Evolutionary conservation across 805 yeast genomes (phyloP), one percentile per base, ranked within the genome.

Genomic region (Blastobotrys chiropterorum): DNA sequence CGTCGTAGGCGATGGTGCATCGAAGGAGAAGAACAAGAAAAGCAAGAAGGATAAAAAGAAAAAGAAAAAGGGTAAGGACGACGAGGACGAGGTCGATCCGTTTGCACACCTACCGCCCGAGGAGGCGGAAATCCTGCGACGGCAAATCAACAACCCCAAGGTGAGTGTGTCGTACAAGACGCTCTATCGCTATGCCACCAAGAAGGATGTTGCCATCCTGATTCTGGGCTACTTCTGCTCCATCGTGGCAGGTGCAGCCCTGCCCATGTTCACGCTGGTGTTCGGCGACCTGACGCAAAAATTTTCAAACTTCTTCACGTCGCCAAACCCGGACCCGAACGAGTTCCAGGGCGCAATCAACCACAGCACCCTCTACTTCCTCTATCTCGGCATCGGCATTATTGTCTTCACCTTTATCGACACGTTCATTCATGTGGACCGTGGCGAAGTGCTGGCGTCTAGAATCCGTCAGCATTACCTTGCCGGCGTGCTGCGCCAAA

Each of bases 381-480:
- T 72, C 20, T 72, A 71, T 55, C 62, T 72, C 20, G 76, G 72
- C 14, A 57, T 72, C 14, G 77, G 69, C 5, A 57, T 66, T 7
- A 54, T 66, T 8, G 69, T 55, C 3, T 59, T 64, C n/a, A 54
- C 69, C 5, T 61, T 58, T 40, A 41, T 70, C 20, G 69, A 67
- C 54, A 67, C 75, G 0, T 63, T 51, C 51, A 56, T 72, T 19
- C 68, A 68, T 21, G 70, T 69, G 1, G 67, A 67, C 41, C 62
- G 68, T 6, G 77, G 77, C 21, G 77, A 73, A 57, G 62, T 69
- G 13, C 58, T 72, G 38, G 60, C 78, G 2, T 67, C 72, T 6
- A 59, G 74, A 19, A 67, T 70, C 54, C 67, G 75, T 16, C 65
- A 68, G 53, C 52, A 62, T 41, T 72, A 70, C 51, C 57, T 72